Evolutionary conservation across 345 rosid genomes (phyloP), one percentile per base, ranked within the genome.

Genomic region (Boechera divaricarpa): DNA sequence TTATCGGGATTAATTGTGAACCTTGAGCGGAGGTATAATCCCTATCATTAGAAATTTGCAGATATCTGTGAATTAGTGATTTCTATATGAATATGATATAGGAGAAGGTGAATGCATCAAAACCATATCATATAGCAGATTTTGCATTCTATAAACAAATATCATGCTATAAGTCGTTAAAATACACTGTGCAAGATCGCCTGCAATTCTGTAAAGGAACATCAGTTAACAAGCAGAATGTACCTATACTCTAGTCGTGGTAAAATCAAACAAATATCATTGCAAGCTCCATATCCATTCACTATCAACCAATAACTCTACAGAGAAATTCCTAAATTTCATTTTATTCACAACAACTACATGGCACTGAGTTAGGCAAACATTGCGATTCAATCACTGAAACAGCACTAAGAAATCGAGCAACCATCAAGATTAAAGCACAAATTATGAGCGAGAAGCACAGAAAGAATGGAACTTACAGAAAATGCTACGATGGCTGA

Each of bases 401-500:
- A 67, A 54, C 28, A 21, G 5, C 5, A 21, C 7, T 42, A 42
- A 63, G 56, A 33, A 7, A 33, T 18, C 3, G n/a, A 64, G 29
- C 15, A 47, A 39, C 26, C 31, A 61, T 21, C 66, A 61, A 18
- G 10, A 21, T 11, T 16, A 1, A 12, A 70, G 45, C 65, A 31
- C 21, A 45, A 1, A 64, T 12, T 33, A 18, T 4, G 11, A 49
- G 4, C 71, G 21, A 35, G 24, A 36, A 67, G 21, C 49, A 68
- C 38, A 53, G 12, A 31, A 54, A 62, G 15, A 41, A 24, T 4
- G 0, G 15, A 54, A 68, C 98, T 89, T 83, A 94, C 98, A 57
- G 86, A 60, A 55, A 94, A 92, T 48, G 94, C 90, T 54, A 94
- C 98, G 11, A 92, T 82, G 62, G 98, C 97, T 0, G 97, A 74